Base-by-base conservation (phyloP, 1,284 basidiomycete species). In the Neonothopanus nambi region DNA sequence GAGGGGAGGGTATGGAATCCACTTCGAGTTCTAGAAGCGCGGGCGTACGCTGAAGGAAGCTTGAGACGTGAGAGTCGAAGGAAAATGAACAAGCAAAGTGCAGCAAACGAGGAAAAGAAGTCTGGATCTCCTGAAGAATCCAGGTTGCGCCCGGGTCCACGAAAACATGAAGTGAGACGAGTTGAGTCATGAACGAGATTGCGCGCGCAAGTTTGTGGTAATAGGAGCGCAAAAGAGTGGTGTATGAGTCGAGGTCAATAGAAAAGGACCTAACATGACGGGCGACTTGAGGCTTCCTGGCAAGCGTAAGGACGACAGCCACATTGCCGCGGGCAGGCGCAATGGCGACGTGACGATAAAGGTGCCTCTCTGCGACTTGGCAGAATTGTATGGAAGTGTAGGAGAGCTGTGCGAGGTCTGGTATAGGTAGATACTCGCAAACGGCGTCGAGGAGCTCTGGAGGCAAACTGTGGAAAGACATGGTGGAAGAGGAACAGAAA, bases 1-100 rank as follows among this genome's bases (percentile, higher is more conserved):
- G 61, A 11, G 63, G 56, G 13, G 61, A 37, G 36, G 71, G 67
- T 33, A 66, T 54, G 7, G 72, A 68, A 55, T 78, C 78, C 55
- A 85, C 61, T 63, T 85, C 78, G 40, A 88, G 76, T 52, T 80
- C 73, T 38, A 71, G 60, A 51, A 89, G 74, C 6, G 70, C 67
- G 9, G 80, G 76, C 0, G 81, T 74, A 48, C 71, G 77, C 43
- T 66, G 61, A 51, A 90, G 78, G 68, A 89, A 89, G 40, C 67
- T 63, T 56, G 73, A 70, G 64, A 87, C 73, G 65, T 80, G 67
- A 37, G 66, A 54, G 67, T 88, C 85, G 57, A 86, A 70, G 51
- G 78, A 66, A 61, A 89, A 82, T 20, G 82, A 80, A 61, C 70
- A 81, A 5, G 78, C 71, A 62, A 89, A 82, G 54, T 74, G 76